These are phyloP conservation scores for Lizanozyma gosingica DNA, from an alignment of 1,139 yeast species.

Conservation along the genomic window DNA sequence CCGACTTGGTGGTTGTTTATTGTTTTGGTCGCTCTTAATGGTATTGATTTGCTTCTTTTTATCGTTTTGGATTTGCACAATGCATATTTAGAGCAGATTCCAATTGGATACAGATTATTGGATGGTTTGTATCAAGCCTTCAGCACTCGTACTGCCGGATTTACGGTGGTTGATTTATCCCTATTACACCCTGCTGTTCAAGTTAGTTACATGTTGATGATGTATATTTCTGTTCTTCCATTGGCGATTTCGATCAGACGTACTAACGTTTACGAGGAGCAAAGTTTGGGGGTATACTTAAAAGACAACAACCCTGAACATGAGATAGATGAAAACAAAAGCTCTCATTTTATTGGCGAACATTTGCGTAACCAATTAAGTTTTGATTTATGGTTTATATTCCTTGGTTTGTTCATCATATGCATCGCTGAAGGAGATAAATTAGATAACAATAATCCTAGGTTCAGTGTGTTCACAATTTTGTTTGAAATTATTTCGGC, in stretches of 20 bases:
- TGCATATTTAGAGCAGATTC: conserved; percentile 35
- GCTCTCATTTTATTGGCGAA: conserved; percentile 59
- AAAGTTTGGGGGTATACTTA: conserved; percentile 77
- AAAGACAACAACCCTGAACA: conserved; percentile 26
- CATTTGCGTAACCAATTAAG: conserved; percentile 90
- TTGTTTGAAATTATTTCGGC: conserved; percentile 90
- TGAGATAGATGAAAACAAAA: conserved; percentile 10
- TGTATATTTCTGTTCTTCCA: conserved; percentile 95
- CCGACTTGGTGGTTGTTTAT: conserved; percentile 94
- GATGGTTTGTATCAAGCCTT: conserved; percentile 88
- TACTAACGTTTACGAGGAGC: conserved; percentile 96
- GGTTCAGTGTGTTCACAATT: conserved; percentile 62
- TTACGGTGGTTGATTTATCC: conserved; percentile 60
- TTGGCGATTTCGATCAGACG: conserved; percentile 92
- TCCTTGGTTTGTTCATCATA: conserved; percentile 74
- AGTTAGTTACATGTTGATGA: conserved; percentile 91
- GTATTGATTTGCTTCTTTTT: conserved; percentile 70
- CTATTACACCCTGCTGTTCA: conserved; percentile 82
- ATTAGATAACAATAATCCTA: conserved; percentile 35
- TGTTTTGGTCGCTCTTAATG: conserved; percentile 63
- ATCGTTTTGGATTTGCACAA: conserved; percentile 65
- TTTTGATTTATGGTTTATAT: conserved; percentile 90
- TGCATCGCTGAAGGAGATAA: conserved; percentile 76
- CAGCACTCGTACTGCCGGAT: conserved; percentile 92
- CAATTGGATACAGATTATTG: conserved; percentile 61